Evolutionary conservation across 1,139 yeast genomes (phyloP).

Genomic region (Geotrichum carabidarum): DNA sequence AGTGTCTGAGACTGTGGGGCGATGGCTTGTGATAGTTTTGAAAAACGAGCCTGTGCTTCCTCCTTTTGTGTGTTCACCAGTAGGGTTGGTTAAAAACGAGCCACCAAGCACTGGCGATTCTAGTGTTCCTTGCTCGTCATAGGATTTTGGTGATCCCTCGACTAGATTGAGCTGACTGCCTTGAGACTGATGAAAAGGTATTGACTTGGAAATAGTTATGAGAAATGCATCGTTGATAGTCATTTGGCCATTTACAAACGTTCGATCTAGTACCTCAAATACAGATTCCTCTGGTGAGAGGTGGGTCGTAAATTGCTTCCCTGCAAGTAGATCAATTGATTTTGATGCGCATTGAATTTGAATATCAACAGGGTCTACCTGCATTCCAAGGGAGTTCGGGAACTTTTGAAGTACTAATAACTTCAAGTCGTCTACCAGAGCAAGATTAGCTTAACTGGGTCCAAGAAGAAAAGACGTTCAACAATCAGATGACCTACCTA

Average conservation of each 20-base stretch:
- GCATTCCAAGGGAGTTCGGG: constrained; percentile 61
- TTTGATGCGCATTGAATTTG: constrained; percentile 18
- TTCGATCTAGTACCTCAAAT: constrained; percentile 53
- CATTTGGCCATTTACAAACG: constrained; percentile 62
- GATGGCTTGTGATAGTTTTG: neutral
- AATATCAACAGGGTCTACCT: constrained; percentile 67
- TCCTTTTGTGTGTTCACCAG: neutral
- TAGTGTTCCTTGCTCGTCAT: neutral
- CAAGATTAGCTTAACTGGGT: neutral
- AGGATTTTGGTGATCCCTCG: no score
- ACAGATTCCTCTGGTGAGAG: constrained; percentile 64
- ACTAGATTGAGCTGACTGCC: no score
- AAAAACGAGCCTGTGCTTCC: neutral
- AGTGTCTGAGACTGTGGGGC: neutral
- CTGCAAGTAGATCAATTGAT: constrained; percentile 9
- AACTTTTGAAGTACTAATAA: constrained; percentile 54
- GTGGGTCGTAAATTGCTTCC: constrained; percentile 20
- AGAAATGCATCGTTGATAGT: constrained; percentile 60
- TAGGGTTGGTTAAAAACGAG: neutral
- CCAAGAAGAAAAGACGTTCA: neutral
- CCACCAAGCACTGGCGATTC: neutral
- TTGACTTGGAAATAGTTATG: constrained; percentile 30
- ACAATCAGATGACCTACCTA: constrained; percentile 3
- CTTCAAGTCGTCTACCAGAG: constrained; percentile 63
- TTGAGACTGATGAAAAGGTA: neutral